Percentiles rank a stretch among this genome's conserved stretches.
Conservation (phyloP, 352 stramenopile genomes). For the Phytophthora sojae region DNA sequence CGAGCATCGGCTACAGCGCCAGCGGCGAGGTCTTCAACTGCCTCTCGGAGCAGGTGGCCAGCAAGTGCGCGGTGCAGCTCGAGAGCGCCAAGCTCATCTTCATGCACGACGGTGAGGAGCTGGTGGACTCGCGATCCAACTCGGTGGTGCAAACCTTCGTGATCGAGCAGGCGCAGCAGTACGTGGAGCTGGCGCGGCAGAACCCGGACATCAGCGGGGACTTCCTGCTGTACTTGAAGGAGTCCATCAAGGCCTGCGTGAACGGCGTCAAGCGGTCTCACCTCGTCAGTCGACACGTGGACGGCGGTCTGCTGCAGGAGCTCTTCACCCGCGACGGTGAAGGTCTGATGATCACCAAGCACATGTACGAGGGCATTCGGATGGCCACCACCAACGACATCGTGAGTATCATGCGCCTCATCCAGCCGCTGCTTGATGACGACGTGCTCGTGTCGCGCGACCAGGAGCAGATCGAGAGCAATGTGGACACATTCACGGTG, state of each 20-base stretch:
- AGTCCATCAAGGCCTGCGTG: slow-evolving; percentile 85
- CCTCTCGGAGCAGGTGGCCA: slow-evolving; percentile 89
- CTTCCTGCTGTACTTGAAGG: slow-evolving; percentile 86
- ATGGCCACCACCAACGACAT: slow-evolving; percentile 94
- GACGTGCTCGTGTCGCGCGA: slow-evolving; percentile 90
- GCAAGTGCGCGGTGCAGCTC: slow-evolving; percentile 87
- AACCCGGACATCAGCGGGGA: slow-evolving; percentile 68
- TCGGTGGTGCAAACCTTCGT: slow-evolving; percentile 81
- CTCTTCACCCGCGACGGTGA: slow-evolving; percentile 98
- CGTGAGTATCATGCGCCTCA: slow-evolving; percentile 88
- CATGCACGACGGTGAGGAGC: slow-evolving; percentile 89
- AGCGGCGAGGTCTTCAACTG: slow-evolving; percentile 95
- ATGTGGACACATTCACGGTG: slow-evolving; percentile 89
- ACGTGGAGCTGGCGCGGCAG: slow-evolving; percentile 74
- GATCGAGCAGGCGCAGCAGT: slow-evolving; percentile 85
- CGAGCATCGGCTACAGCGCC: slow-evolving; percentile 95
- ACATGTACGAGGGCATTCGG: slow-evolving; percentile 97
- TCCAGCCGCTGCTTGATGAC: slow-evolving; percentile 88
- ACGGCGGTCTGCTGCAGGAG: slow-evolving; percentile 95
- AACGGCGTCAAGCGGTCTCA: slow-evolving; percentile 88
- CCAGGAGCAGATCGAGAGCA: slow-evolving; percentile 90
- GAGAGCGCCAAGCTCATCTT: slow-evolving; percentile 91
- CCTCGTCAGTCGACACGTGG: slow-evolving; percentile 85
- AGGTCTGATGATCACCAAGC: slow-evolving; percentile 96
- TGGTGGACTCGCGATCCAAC: slow-evolving; percentile 86